phyloP scores from a whole-genome alignment of 108 stramenopile species.

The Nitzschia inconspicua region DNA sequence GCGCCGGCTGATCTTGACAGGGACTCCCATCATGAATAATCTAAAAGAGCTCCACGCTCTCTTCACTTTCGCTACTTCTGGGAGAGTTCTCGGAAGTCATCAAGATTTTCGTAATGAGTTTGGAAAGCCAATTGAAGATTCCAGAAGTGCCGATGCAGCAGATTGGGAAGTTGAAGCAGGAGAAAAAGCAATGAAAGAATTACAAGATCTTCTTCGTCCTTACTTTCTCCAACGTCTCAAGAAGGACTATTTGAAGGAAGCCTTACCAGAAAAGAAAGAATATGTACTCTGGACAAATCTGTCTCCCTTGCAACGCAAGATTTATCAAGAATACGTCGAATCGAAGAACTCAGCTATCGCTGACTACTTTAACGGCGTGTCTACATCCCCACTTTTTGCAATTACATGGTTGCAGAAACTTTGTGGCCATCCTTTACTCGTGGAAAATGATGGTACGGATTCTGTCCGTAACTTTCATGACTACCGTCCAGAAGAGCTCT shows the following conservation, averaged over 20 bases:
- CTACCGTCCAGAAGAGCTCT: conserved; percentile 1
- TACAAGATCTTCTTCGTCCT: conserved; percentile 75
- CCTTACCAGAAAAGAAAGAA: conserved; percentile 90
- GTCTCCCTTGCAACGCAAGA: conserved; percentile 70
- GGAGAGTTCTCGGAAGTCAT: conserved; percentile 49
- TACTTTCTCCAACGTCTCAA: conserved; percentile 90
- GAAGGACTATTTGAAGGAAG: conserved; percentile 72
- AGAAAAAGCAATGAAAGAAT: conserved; percentile 56
- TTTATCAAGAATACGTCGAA: conserved; percentile 77
- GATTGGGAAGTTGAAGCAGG: conserved; percentile 55
- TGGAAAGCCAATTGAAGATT: conserved; percentile 73
- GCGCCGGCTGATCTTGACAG: conserved; percentile 83
- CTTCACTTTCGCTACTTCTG: conserved; percentile 87
- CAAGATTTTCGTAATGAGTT: conserved; percentile 57
- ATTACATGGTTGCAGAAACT: conserved; percentile 77
- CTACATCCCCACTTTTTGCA: conserved; percentile 53
- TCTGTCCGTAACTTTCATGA: conserved; percentile 11
- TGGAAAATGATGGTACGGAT: conserved; percentile 25
- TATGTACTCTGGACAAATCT: conserved; percentile 89
- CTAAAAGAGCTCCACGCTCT: conserved; percentile 89
- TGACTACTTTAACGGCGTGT: conserved; percentile 37
- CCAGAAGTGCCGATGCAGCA: conserved; percentile 70
- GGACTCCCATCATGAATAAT: conserved; percentile 95
- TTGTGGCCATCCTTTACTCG: conserved; percentile 73
- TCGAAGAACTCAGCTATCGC: conserved; percentile 55